Base-by-base conservation (phyloP, 2,329 filamentous ascomycete species). In the Hymenoscyphus linearis region DNA sequence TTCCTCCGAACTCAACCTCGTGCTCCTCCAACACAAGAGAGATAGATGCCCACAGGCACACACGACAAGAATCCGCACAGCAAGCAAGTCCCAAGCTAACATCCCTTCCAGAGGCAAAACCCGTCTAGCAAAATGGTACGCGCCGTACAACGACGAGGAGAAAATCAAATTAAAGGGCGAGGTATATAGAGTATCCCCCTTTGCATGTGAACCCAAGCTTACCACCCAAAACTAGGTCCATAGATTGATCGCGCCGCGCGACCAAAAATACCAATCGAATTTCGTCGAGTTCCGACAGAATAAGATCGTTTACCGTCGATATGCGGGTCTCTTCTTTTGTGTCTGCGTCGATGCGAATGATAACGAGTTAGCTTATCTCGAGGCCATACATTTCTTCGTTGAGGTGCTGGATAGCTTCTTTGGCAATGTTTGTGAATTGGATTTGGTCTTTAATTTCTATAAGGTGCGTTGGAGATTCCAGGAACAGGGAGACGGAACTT, bases 191-290 rank as follows among this genome's bases (percentile, higher is more conserved):
- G n/a, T n/a, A n/a, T n/a, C n/a, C n/a, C n/a, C n/a, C n/a, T n/a
- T n/a, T n/a, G n/a, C n/a, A n/a, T n/a, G n/a, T n/a, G n/a, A n/a
- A n/a, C n/a, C n/a, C n/a, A 7, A 18, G 18, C n/a, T 47, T 9
- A 22, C 40, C 4, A 31, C n/a, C 40, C 50, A 36, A 35, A 36
- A 57, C 55, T 70, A 92, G 88, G 90, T 98, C 71, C 95, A 99
- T 82, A 93, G 95, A 65, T 91, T 99, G 69, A 93, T 99, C 64
- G 95, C 95, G 0, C 95, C 95, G 6, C 90, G 95, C 73, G 95
- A 99, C 78, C 95, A 99, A 75, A 99, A 99, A 75, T 96, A 99
- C 81, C 95, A 99, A 76, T 96, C 92, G 78, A 99, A 99, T 80
- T 99, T 99, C 73, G 95, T 99, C 82, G 95, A 99, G 78, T 88